phyloP scores from a whole-genome alignment of 306 rosid genomes.

The Cicer yamashitae region DNA sequence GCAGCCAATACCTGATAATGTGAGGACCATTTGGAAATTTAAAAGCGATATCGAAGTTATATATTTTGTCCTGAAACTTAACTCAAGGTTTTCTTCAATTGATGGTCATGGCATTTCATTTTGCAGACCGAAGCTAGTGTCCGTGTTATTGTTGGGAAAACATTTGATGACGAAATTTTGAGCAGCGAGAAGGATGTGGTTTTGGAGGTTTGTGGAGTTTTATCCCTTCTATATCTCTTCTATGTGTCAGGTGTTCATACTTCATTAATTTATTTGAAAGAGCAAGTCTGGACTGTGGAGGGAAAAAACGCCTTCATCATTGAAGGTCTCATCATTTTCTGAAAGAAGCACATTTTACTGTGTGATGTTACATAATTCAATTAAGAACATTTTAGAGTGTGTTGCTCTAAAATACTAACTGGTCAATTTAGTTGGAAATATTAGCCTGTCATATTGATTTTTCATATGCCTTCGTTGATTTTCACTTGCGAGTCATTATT shows the following conservation, averaged over 20 bases:
- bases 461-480: slow-evolving; percentile 32
- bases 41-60: slow-evolving; percentile 6
- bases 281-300: not conserved
- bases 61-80: slow-evolving; percentile 16
- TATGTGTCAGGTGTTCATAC: slow-evolving; percentile 2
- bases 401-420: not conserved
- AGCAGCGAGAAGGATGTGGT: slow-evolving; percentile 69
- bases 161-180: slow-evolving; percentile 73
- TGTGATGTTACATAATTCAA: not conserved
- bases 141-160: slow-evolving; percentile 72
- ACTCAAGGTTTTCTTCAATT: slow-evolving; percentile 1
- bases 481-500: slow-evolving; percentile 27
- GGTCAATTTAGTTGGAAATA: not conserved
- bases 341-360: not conserved
- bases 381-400: not conserved
- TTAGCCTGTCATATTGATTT: not conserved
- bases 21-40: slow-evolving; percentile 50
- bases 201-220: slow-evolving; percentile 73
- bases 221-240: slow-evolving; percentile 27
- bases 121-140: slow-evolving; percentile 73
- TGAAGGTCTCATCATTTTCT: slow-evolving; percentile 29
- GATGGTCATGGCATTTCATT: slow-evolving; percentile 33
- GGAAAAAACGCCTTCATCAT: not conserved
- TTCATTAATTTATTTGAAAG: not conserved
- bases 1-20: slow-evolving; percentile 84